Base-by-base conservation (phyloP, 192 early-diverging fungal species). In the Backusella parvicylindrica region DNA sequence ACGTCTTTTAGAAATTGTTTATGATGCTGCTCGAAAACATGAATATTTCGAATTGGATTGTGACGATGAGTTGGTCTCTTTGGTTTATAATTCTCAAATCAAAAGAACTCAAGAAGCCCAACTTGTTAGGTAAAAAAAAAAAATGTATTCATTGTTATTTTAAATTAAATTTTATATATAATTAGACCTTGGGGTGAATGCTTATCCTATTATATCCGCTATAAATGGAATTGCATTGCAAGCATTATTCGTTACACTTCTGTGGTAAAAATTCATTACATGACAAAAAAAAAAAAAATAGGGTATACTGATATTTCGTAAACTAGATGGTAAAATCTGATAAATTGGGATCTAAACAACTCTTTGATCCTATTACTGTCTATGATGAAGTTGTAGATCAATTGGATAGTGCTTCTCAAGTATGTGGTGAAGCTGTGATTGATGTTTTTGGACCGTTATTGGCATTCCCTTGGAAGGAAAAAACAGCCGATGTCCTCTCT, bases 331-430 rank as follows among this genome's bases (percentile, higher is more conserved):
- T 70, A 41, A 70, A 70, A 31, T 21, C 68, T 1, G 41, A 70
- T 37, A 28, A 37, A 43, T 18, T 30, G n/a, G 38, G 37, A 26
- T 26, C 63, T 13, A 63, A 40, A 2, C 26, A 38, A 31, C 9
- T 60, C 0, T 78, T 78, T 43, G 77, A 78, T 68, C 65, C 77
- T 18, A 6, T 38, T 15, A 56, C 49, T 21, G 12, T 81, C 1
- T 81, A 74, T 41, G 70, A 73, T 15, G 31, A 63, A 33, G 79
- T 67, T 43, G 68, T 81, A 8, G 79, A 81, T 6, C 71, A 81
- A 49, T 28, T 81, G 15, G 79, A 81, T 65, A 65, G 66, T 47
- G 79, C 75, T 0, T 76, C 75, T 2, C 75, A 81, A 12, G 11
- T 70, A 13, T 76, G 79, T 33, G 75, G 53, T 1, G 72, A 77